Percentiles rank a stretch among this genome's conserved stretches.
Evolutionary conservation across 139 green algal species (phyloP).

Genomic region (Parachlorella kessleri): DNA sequence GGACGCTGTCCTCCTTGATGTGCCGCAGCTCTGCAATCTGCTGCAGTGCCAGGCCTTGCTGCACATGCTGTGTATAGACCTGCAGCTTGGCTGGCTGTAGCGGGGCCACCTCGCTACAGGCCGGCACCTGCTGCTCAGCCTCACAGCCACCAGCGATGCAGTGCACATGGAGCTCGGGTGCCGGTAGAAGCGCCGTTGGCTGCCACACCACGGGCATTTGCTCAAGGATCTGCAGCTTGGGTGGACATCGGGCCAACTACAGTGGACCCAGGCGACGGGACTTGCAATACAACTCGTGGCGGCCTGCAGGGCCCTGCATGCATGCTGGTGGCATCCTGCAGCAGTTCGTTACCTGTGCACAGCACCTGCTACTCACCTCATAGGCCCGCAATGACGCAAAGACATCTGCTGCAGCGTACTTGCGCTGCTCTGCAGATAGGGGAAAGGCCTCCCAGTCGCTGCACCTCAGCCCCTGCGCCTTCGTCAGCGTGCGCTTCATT

Average conservation of each 20-base stretch:
- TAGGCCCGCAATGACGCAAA: slow-evolving; percentile 42
- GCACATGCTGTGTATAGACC: slow-evolving; percentile 27
- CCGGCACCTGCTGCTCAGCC: slow-evolving; percentile 19
- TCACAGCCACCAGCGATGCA: background rate
- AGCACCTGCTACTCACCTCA: too few relatives aligned
- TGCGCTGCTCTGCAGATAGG: slow-evolving; percentile 35
- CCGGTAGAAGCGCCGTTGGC: background rate
- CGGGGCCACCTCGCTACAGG: slow-evolving; percentile 1
- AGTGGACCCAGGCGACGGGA: too few relatives aligned
- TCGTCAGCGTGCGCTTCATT: slow-evolving; percentile 28
- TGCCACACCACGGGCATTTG: background rate
- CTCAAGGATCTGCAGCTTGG: background rate
- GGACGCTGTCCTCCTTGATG: slow-evolving; percentile 43
- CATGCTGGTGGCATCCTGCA: too few relatives aligned
- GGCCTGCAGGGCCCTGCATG: too few relatives aligned
- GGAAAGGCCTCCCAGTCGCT: slow-evolving; percentile 53
- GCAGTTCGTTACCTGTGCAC: too few relatives aligned
- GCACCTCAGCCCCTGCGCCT: slow-evolving; percentile 35
- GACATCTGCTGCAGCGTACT: slow-evolving; percentile 57
- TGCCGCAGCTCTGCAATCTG: slow-evolving; percentile 31
- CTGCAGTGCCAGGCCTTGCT: slow-evolving; percentile 22
- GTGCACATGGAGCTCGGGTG: background rate
- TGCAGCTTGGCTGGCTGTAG: slow-evolving; percentile 53
- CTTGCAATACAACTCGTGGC: too few relatives aligned
- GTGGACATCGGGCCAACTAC: too few relatives aligned